These are phyloP conservation scores for Pseudopyricularia cyperi DNA, from an alignment of 2,329 filamentous ascomycete species.

Conservation along the genomic window DNA sequence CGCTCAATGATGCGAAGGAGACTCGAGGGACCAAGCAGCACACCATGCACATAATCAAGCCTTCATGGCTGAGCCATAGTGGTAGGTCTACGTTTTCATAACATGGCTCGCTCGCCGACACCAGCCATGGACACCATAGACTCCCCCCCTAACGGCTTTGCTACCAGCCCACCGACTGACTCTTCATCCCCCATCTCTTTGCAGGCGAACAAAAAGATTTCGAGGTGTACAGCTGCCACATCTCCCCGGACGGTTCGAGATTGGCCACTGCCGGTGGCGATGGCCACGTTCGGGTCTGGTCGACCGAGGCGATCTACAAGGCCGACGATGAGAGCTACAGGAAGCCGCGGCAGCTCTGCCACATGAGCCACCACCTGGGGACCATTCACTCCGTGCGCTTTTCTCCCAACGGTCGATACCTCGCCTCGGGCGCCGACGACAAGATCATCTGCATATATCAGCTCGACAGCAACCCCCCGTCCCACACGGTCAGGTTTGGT, in stretches of 20 bases:
- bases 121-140: too few species aligned
- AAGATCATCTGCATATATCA: slow-evolving; percentile 98
- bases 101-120: background rate
- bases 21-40: background rate
- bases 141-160: too few species aligned
- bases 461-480: slow-evolving; percentile 68
- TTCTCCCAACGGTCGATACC: slow-evolving; percentile 85
- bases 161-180: too few species aligned
- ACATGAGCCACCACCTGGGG: slow-evolving; percentile 96
- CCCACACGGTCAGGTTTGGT: slow-evolving; percentile 69
- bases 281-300: slow-evolving; percentile 96
- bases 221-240: slow-evolving; percentile 95
- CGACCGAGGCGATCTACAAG: slow-evolving; percentile 82
- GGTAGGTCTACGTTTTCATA: slow-evolving; percentile 33
- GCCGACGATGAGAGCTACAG: slow-evolving; percentile 58
- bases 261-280: slow-evolving; percentile 93
- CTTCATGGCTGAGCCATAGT: slow-evolving; percentile 89
- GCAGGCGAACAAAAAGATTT: slow-evolving; percentile 92
- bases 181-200: background rate
- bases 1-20: slow-evolving; percentile 1
- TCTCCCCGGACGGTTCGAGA: slow-evolving; percentile 85
- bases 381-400: slow-evolving; percentile 97
- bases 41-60: slow-evolving; percentile 80
- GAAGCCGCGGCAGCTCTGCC: slow-evolving; percentile 84
- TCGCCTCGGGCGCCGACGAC: slow-evolving; percentile 94